These are phyloP conservation scores for Ottelia alismoides DNA, from an alignment of 106 monocot species.

Conservation along the genomic window DNA sequence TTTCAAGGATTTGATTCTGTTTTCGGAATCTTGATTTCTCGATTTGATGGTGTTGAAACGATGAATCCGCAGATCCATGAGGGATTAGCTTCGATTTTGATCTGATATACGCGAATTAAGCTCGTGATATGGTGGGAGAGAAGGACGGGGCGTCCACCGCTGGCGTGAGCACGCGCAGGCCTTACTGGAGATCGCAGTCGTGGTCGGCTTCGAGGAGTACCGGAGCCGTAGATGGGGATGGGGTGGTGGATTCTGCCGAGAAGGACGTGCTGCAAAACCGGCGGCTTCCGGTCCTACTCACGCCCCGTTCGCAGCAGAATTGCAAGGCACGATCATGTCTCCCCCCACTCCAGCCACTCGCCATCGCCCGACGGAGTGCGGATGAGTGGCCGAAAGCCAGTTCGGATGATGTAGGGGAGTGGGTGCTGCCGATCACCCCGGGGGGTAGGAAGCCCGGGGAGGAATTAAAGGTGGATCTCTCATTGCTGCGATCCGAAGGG, in stretches of 20 bases:
- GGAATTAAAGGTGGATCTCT: conserved; percentile 28
- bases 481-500: conserved; percentile 22
- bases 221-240: neutral
- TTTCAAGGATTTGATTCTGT: no score
- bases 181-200: conserved; percentile 65
- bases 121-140: no score
- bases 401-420: conserved; percentile 75
- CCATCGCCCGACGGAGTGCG: conserved; percentile 45
- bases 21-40: no score
- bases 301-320: conserved; percentile 38
- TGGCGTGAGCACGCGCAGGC: no score
- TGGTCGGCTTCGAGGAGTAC: conserved; percentile 56
- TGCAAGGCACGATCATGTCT: conserved; percentile 47
- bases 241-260: neutral
- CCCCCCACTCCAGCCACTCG: conserved; percentile 72
- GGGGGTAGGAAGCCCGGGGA: conserved; percentile 24
- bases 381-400: conserved; percentile 82
- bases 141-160: no score
- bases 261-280: conserved; percentile 17
- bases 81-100: no score
- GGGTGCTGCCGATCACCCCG: conserved; percentile 51
- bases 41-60: no score
- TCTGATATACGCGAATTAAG: no score
- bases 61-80: no score
- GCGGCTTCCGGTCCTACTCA: conserved; percentile 51